Base-by-base conservation (phyloP, 2,329 filamentous ascomycete genomes). In the Apiospora phragmitis region DNA sequence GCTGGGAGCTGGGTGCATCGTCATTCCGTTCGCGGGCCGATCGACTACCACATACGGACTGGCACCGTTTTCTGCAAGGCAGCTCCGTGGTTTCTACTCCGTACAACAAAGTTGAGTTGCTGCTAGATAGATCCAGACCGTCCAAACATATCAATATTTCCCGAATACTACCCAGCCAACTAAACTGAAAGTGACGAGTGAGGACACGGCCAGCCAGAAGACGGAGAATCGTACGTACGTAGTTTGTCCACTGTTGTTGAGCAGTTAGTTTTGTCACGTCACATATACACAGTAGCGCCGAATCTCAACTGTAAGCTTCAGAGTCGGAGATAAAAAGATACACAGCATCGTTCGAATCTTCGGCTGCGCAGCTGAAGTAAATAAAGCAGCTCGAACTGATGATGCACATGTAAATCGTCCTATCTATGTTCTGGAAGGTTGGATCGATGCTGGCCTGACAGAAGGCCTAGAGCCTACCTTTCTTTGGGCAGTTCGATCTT, bases 1-100 rank as follows among this genome's bases (percentile, higher is more conserved):
- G 47, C 47, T 49, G 11, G 45, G 45, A 24, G 45, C 45, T 49
- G 26, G 49, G 2, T n/a, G 18, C 18, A 35, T 62, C 32, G 55
- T 38, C 55, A 62, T 62, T 62, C 55, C 55, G 55, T 38, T 38
- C 55, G 55, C 55, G 55, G 55, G 55, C 55, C 55, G 55, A 62
- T 62, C 55, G 55, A 62, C 55, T 62, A n/a, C 55, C 55, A 38
- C 55, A 62, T 38, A 62, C 18, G 55, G 55, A 14, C 32, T 62
- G 55, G 55, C 29, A 62, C 55, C 32, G 55, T 35, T 32, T 18
- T 35, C 32, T 35, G 51, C 47, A 51, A 51, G 47, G 47, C 47
- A 51, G n/a, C 45, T 26, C 14, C 47, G n/a, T 51, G 55, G 29
- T 38, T 35, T 38, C 29, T 35, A 38, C 55, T 11, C 18, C 29